A percentile compares a stretch with the other conserved stretches of the same genome.
Conservation (phyloP, 202 grass and related monocot species). For the Setaria italica region DNA sequence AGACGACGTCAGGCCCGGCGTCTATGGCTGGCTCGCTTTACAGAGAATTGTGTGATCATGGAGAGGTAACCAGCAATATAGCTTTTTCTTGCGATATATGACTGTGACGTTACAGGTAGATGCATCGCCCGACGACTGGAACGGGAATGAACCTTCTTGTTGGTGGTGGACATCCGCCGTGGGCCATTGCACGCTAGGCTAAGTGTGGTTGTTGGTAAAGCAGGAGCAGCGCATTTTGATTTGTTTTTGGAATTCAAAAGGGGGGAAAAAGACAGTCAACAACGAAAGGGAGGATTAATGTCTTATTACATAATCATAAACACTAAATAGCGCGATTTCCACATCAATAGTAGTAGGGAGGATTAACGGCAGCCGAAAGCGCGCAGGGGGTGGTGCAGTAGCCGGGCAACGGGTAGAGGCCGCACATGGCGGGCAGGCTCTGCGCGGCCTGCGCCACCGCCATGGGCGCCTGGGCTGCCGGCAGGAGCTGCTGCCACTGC, state of each 20-base stretch:
- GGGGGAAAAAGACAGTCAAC: neutral
- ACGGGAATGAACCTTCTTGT: conserved; percentile 11
- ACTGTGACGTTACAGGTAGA: neutral
- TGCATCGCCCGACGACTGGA: neutral
- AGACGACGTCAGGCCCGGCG: neutral
- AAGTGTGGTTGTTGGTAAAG: conserved; percentile 28
- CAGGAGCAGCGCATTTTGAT: neutral
- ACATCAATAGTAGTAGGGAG: too few relatives aligned
- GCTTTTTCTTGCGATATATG: neutral
- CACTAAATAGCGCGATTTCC: too few relatives aligned
- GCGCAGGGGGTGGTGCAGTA: conserved; percentile 8
- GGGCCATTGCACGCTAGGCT: neutral
- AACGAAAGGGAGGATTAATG: too few relatives aligned
- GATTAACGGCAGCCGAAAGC: neutral
- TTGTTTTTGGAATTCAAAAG: neutral
- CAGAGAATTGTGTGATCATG: neutral
- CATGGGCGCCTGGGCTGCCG: neutral
- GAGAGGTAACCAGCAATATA: neutral
- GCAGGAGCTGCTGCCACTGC: neutral
- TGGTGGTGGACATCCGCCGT: neutral
- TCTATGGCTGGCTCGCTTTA: neutral
- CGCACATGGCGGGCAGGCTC: conserved; percentile 23
- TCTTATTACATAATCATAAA: too few relatives aligned
- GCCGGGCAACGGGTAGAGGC: conserved; percentile 18
- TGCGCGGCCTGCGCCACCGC: conserved; percentile 10